These are phyloP conservation scores for Blastobotrys attinorum DNA, from an alignment of 805 yeast genomes.

Conservation along the genomic window DNA sequence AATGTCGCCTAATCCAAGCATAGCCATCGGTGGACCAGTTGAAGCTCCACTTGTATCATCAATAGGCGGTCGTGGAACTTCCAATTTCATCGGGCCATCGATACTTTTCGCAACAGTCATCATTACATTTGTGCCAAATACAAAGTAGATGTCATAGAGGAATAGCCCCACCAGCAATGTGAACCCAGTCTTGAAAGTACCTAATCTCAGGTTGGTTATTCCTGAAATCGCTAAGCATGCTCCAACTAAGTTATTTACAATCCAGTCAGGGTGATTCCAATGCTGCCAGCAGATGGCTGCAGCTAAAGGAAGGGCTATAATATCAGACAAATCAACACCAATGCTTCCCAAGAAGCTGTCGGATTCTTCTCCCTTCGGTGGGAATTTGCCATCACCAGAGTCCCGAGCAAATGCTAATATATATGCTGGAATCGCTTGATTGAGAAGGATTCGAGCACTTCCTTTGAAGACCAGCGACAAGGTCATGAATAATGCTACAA, in stretches of 20 bases:
- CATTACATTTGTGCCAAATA: slow-evolving; percentile 57
- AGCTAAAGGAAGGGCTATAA: slow-evolving; percentile 1
- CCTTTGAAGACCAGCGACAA: slow-evolving; percentile 14
- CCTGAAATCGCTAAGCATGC: slow-evolving; percentile 38
- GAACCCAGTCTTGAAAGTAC: slow-evolving; percentile 40
- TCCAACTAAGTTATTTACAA: slow-evolving; percentile 38
- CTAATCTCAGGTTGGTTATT: slow-evolving; percentile 32
- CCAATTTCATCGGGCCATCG: slow-evolving; percentile 46
- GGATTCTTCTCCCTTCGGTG: slow-evolving; percentile 8
- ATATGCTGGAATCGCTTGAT: slow-evolving; percentile 8
- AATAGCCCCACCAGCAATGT: slow-evolving; percentile 43
- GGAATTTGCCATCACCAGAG: slow-evolving; percentile 53
- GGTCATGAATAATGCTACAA: slow-evolving; percentile 29
- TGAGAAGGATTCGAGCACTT: slow-evolving; percentile 6
- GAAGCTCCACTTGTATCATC: slow-evolving; percentile 12
- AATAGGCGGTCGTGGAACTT: slow-evolving; percentile 34
- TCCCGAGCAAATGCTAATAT: slow-evolving; percentile 27
- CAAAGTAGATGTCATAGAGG: slow-evolving; percentile 59
- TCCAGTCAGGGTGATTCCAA: slow-evolving; percentile 32
- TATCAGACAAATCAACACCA: slow-evolving; percentile 6
- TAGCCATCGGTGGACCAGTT: slow-evolving; percentile 22
- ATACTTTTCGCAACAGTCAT: slow-evolving; percentile 48
- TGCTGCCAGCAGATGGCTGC: background rate
- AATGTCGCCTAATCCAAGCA: slow-evolving; percentile 62
- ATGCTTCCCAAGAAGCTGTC: slow-evolving; percentile 2